phyloP scores from a whole-genome alignment of 495 filamentous ascomycete genomes.

The Staphylotrichum longicolle region DNA sequence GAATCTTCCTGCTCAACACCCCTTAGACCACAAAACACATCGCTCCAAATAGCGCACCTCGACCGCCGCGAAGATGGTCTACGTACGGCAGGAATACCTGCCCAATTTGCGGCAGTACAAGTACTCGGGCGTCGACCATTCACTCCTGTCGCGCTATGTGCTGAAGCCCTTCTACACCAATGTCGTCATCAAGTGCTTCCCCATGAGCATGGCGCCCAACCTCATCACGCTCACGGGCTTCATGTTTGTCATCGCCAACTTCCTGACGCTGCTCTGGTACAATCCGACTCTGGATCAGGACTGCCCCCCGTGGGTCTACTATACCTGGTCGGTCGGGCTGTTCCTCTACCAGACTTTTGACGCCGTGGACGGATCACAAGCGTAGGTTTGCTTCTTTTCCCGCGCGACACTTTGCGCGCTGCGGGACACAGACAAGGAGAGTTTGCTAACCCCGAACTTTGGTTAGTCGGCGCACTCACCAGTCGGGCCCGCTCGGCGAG shows the following conservation, averaged over 20 bases:
- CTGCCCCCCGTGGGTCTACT: constrained; percentile 93
- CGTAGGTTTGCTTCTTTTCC: constrained; percentile 51
- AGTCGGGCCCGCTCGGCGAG: constrained; percentile 92
- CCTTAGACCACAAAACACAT: not conserved
- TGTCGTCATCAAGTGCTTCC: constrained; percentile 88
- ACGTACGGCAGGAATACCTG: constrained; percentile 87
- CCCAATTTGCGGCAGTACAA: constrained; percentile 87
- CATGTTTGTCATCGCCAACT: constrained; percentile 84
- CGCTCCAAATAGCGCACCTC: not conserved
- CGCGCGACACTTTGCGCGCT: not conserved
- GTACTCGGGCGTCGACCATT: constrained; percentile 88
- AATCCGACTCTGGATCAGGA: constrained; percentile 91
- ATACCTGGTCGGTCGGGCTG: constrained; percentile 80
- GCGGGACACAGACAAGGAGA: not conserved
- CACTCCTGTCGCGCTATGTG: constrained; percentile 81
- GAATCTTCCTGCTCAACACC: no score
- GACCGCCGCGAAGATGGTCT: constrained; percentile 55
- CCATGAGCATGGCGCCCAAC: constrained; percentile 88
- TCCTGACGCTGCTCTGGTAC: constrained; percentile 93
- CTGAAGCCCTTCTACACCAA: constrained; percentile 98
- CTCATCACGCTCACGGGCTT: constrained; percentile 89
- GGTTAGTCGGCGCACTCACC: constrained; percentile 74
- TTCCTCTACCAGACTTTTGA: constrained; percentile 99
- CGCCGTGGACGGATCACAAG: constrained; percentile 92
- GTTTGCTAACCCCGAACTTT: constrained; percentile 20